Evolutionary conservation across 1,139 yeast genomes (phyloP), one percentile per base, ranked within the genome.

Genomic region (Pneumocystis jirovecii): DNA sequence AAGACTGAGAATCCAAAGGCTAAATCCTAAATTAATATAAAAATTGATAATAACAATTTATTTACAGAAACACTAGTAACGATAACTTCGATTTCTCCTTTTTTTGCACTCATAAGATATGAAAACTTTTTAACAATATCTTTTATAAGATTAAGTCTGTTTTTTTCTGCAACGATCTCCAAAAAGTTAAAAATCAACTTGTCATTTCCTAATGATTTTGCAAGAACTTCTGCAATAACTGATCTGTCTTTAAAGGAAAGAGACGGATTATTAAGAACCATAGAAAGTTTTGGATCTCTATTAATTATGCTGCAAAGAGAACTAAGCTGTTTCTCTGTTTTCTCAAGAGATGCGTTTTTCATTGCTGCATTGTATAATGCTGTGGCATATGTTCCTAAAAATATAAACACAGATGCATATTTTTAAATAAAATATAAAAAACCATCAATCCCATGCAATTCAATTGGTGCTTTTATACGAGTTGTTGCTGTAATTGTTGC

Each of bases 331-430:
- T 82, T 80, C 76, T 81, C 84, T 65, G 96, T 85, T 73, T 83
- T 79, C 69, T 85, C 91, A 71, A 93, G 80, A 35, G 89, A 81
- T 50, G 95, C 83, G 72, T 85, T 85, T 82, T 88, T 88, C 71
- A 86, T 86, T 66, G 97, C 87, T 45, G 98, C 97, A 67, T 91
- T 81, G 84, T 86, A 93, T 73, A 93, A 83, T 64, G 99, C 97
- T 69, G 89, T 83, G 73, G 98, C 98, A 77, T 93, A 93, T 35
- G 42, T 39, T 21, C 61, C 61, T 50, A 21, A 45, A 25, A 25
- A 50, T 50, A 50, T 31, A 31, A 31, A 3, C 34, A 31, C 3
- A 25, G 5, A 50, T 12, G 1, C 34, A 21, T 25, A 3, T 50
- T 25, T 25, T 25, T 5, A 8, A 12, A 50, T 4, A 10, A 50